Evolutionary conservation across 2,329 filamentous ascomycete species (phyloP), one percentile per base, ranked within the genome.

Genomic region (Xylaria arbuscula): DNA sequence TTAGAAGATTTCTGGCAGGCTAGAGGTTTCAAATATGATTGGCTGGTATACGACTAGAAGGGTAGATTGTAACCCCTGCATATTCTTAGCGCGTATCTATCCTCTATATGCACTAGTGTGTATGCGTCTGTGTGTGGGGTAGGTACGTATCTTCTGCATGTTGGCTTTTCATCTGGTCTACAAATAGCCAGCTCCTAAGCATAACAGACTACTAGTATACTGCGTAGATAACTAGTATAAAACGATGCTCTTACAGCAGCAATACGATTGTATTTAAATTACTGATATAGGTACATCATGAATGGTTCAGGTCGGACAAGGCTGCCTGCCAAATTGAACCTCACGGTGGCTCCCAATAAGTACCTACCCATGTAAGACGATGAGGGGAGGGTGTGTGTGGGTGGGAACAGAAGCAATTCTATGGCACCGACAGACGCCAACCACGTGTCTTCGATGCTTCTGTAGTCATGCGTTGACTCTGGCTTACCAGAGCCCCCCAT

Each of bases 391-490:
- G 28, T 3, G 28, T 28, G 28, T 28, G 53, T 63, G 22, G 28
- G 48, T 19, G 36, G 36, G 57, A 32, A 59, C 48, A 64, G 17
- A 64, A 67, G 64, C 61, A 67, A 54, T n/a, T 34, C 53, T 60
- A 55, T 42, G 68, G 64, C 68, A 55, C 60, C 36, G 58, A 53
- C 54, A 53, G 54, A 32, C 50, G 68, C 68, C 57, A 63, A 66
- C 57, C 68, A 70, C 68, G 68, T 70, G 68, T 63, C 58, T 42
- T 62, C 42, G 47, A 64, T 53, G 15, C 28, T 45, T 53, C 54
- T 50, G 42, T 40, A 50, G 50, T 62, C 50, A n/a, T 22, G 11
- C 38, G 11, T 19, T n/a, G 19, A n/a, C 40, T 56, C 51, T 36
- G 47, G 63, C 62, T 64, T 50, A 58, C 24, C n/a, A 66, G 60